A percentile compares a stretch with the other conserved stretches of the same genome.
phyloP scores from a whole-genome alignment of 768 basidiomycete species.

The Boletus bicolor region DNA sequence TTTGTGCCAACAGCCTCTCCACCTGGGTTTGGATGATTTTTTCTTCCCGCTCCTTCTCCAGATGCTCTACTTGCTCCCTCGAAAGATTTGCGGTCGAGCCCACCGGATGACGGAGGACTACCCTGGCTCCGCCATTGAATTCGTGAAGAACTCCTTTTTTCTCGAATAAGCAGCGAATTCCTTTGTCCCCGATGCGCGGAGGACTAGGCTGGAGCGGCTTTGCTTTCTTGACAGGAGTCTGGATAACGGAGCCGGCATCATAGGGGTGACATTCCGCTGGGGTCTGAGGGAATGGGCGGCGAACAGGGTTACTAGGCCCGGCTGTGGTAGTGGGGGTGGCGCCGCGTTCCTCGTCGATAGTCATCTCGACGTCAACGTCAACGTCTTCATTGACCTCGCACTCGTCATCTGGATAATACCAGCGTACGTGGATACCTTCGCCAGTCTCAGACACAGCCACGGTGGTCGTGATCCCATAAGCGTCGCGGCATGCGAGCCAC shows the following conservation, averaged over 20 bases:
- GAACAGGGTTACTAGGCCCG: not conserved
- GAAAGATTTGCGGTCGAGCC: slow-evolving; percentile 26
- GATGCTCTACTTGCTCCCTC: slow-evolving; percentile 21
- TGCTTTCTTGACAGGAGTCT: slow-evolving; percentile 28
- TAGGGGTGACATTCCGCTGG: slow-evolving; percentile 20
- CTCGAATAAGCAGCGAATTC: slow-evolving; percentile 21
- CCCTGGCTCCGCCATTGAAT: slow-evolving; percentile 12
- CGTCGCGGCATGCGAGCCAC: slow-evolving; percentile 22
- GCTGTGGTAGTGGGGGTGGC: slow-evolving; percentile 9
- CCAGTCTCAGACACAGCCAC: slow-evolving; percentile 22
- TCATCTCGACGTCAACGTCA: slow-evolving; percentile 7
- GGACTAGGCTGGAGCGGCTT: slow-evolving; percentile 30
- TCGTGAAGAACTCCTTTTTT: slow-evolving; percentile 11
- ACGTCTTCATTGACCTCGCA: slow-evolving; percentile 7
- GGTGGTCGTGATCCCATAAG: slow-evolving; percentile 5
- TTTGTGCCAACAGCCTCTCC: slow-evolving; percentile 13
- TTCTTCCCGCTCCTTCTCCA: slow-evolving; percentile 13
- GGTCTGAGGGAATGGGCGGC: slow-evolving; percentile 15
- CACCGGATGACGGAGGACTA: slow-evolving; percentile 22
- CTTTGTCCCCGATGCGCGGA: slow-evolving; percentile 28
- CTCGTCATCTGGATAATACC: slow-evolving; percentile 15
- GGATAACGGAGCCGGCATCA: slow-evolving; percentile 31
- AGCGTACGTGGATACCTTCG: slow-evolving; percentile 19
- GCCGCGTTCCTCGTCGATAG: slow-evolving; percentile 16
- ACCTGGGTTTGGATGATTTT: slow-evolving; percentile 10